Evolutionary conservation across 2,329 filamentous ascomycete genomes (phyloP), one percentile per base, ranked within the genome.

Genomic region (Orbilia quercus): DNA sequence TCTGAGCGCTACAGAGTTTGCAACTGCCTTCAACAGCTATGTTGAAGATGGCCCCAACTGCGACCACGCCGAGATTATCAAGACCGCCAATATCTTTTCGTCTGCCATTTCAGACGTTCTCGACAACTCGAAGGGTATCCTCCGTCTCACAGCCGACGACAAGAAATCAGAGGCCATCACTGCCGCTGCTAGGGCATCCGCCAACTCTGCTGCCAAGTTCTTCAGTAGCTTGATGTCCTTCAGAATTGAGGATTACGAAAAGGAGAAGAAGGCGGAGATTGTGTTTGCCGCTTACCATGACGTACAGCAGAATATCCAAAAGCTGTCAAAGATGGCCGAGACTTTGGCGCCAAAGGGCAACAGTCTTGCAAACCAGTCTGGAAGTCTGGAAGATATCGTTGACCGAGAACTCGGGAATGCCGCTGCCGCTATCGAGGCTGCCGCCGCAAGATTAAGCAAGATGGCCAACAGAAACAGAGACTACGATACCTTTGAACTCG

Each of bases 241-340:
- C 85, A 89, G 95, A 9, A 85, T 99, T 12, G 93, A 96, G 78
- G 92, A 91, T 65, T 87, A 98, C 80, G 93, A 96, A 76, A 88
- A 91, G 12, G 85, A 96, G 75, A 91, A 96, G 80, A 96, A 96
- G 87, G 96, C 92, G 1, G 94, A 98, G 75, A 92, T 98, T 34
- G 94, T 99, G 63, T 96, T 99, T 83, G 96, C 95, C 82, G 94
- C 91, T 84, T 98, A 96, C 82, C 91, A 96, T 76, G 95, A 99
- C 76, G 93, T 98, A 7, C 91, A 97, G 80, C 90, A 96, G 82
- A 92, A 96, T 77, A 84, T 99, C 58, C 94, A 98, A 82, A 91
- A 90, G 79, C 86, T 99, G 76, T 96, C 92, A 81, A 97, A 96
- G 83, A 84, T 96, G 54, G 92, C 94, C 0, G 95, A 99, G 80